These are phyloP conservation scores for Dictyostelium capitatum DNA, from an alignment of 78 protist species.

Conservation along the genomic window DNA sequence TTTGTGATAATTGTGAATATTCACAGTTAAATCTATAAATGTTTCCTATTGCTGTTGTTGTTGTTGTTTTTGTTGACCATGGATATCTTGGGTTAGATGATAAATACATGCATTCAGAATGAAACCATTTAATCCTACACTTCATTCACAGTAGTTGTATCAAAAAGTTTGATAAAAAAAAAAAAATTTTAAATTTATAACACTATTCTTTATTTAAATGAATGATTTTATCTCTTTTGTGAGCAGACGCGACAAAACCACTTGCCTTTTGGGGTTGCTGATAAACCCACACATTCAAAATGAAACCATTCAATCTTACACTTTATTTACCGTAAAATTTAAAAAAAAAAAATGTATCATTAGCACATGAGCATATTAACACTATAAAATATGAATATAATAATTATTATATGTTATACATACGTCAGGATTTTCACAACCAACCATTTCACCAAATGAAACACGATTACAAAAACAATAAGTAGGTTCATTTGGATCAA, in stretches of 20 bases:
- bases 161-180: no score
- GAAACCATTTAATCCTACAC: conserved; percentile 93
- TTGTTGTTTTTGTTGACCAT: conserved; percentile 57
- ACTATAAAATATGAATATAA: no score
- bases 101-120: conserved; percentile 89
- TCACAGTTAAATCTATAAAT: no score
- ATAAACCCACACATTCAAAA: conserved; percentile 90
- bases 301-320: conserved; percentile 94
- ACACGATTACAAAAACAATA: conserved; percentile 92
- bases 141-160: no score
- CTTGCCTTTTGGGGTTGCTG: conserved; percentile 86
- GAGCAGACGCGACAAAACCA: conserved; percentile 94
- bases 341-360: not conserved
- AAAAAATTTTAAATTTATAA: no score
- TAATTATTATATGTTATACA: not conserved
- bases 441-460: conserved; percentile 94
- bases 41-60: no score
- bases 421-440: conserved; percentile 89
- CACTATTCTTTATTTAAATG: no score
- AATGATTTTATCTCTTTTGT: no score
- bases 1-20: no score
- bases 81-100: conserved; percentile 84
- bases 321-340: not conserved
- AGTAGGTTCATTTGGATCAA: conserved; percentile 94
- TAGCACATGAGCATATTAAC: not conserved